Percentiles rank a stretch among this genome's conserved stretches.
phyloP scores from a whole-genome alignment of 257 asterid species.

The Paulownia fortunei region DNA sequence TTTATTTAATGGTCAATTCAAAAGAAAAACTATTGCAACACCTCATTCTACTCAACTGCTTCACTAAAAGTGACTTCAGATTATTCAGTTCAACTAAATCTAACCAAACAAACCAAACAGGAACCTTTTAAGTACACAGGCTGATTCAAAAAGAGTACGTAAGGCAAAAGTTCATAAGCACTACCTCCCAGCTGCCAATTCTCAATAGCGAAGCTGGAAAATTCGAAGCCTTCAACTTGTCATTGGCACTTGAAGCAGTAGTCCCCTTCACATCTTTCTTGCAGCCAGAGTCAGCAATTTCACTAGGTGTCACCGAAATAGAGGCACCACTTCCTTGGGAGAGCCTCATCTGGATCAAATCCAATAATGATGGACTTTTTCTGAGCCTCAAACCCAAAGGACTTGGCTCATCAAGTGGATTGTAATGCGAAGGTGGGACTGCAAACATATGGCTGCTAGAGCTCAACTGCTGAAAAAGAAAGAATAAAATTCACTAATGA shows the following conservation, averaged over 20 bases:
- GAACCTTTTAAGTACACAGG: background rate
- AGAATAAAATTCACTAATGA: constrained; percentile 3
- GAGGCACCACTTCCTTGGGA: constrained; percentile 44
- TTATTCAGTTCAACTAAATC: background rate
- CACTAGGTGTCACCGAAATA: constrained; percentile 31
- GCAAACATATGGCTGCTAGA: constrained; percentile 37
- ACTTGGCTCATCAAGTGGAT: constrained; percentile 79
- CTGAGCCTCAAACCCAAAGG: constrained; percentile 78
- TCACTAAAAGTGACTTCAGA: background rate
- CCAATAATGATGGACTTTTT: constrained; percentile 77
- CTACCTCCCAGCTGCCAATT: constrained; percentile 94
- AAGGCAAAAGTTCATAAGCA: constrained; percentile 18
- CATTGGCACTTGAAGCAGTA: constrained; percentile 48
- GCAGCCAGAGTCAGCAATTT: constrained; percentile 23
- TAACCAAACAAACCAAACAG: background rate
- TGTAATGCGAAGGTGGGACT: constrained; percentile 46
- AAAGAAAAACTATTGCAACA: background rate
- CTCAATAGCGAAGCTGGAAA: constrained; percentile 65
- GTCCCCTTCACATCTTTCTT: constrained; percentile 47
- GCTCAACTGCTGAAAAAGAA: constrained; percentile 44
- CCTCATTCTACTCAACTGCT: constrained; percentile 5
- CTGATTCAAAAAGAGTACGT: constrained; percentile 4
- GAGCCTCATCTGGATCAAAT: constrained; percentile 72
- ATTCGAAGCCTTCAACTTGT: constrained; percentile 84
- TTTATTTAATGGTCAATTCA: background rate